Conservation (phyloP, 2,329 filamentous ascomycete genomes). For the Colletotrichum australisinense region DNA sequence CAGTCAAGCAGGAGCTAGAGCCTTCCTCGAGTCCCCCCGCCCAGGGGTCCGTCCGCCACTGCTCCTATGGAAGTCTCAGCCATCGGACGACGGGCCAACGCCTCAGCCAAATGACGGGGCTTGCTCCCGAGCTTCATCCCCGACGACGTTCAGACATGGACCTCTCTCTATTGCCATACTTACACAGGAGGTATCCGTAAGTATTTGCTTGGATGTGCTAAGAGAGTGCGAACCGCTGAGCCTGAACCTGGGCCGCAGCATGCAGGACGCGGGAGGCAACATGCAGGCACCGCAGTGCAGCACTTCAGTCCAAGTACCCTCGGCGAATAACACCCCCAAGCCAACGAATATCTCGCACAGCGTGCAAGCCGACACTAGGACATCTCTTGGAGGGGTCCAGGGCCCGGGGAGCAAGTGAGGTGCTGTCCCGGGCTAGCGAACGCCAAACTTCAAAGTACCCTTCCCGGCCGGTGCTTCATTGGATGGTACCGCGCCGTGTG, state of each 20-base stretch:
- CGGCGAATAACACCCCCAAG: not conserved
- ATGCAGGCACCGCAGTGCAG: not conserved
- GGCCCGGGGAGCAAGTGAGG: not conserved
- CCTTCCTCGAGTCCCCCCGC: not conserved
- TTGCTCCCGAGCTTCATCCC: no score
- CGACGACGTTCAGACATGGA: not conserved
- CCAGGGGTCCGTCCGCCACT: not conserved
- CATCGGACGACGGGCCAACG: slow-evolving; percentile 19
- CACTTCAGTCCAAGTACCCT: not conserved
- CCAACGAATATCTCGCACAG: not conserved
- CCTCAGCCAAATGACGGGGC: not conserved
- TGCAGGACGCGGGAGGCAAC: not conserved
- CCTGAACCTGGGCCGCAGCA: not conserved
- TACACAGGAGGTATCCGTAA: no score
- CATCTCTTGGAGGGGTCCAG: no score
- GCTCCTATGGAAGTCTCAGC: slow-evolving; percentile 3
- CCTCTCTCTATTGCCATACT: not conserved
- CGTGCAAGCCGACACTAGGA: no score
- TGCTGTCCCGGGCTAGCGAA: not conserved
- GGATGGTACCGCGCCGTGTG: not conserved
- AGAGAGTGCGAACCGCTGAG: not conserved
- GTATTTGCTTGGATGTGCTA: not conserved
- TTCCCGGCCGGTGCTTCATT: not conserved
- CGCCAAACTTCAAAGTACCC: no score
- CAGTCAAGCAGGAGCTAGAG: not conserved